Conservation (phyloP, 768 basidiomycete species). For the Hygrocybe punicea region DNA sequence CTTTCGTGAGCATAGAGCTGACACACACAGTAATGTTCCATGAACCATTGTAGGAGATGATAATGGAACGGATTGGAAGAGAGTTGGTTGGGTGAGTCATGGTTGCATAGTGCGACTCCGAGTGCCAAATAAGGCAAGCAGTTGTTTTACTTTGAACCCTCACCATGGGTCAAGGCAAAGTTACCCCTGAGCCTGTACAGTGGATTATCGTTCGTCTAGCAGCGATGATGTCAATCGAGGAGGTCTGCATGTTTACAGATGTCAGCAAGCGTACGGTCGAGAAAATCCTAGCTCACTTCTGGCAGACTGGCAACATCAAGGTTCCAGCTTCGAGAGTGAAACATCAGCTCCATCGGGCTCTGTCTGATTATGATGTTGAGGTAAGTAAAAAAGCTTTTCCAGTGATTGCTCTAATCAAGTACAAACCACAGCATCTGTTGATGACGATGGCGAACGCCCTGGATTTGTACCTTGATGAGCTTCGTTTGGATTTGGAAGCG, state of each 20-base stretch:
- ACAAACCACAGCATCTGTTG: not conserved
- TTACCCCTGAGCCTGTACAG: too few species aligned
- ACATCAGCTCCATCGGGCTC: not conserved
- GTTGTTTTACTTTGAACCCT: too few species aligned
- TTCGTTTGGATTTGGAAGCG: constrained; percentile 20
- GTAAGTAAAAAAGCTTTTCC: not conserved
- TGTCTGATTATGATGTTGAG: constrained; percentile 2
- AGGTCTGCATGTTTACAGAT: not conserved
- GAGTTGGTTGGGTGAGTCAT: too few species aligned
- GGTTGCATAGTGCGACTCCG: too few species aligned
- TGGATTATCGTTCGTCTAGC: too few species aligned
- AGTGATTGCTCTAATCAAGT: not conserved
- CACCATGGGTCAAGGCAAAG: too few species aligned
- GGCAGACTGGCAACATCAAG: not conserved
- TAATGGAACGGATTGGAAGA: too few species aligned
- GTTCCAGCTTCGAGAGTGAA: not conserved
- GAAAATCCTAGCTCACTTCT: not conserved
- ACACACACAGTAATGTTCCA: too few species aligned
- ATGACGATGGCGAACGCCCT: constrained; percentile 13
- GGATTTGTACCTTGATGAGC: constrained; percentile 29
- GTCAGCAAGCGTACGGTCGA: not conserved
- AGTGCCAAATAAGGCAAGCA: too few species aligned
- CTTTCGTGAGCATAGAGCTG: too few species aligned
- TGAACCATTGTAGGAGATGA: too few species aligned
- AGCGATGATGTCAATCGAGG: not conserved